A percentile compares a stretch with the other conserved stretches of the same genome.
Conservation (phyloP, 768 basidiomycete species). For the Chalciporus pseudorubinellus region DNA sequence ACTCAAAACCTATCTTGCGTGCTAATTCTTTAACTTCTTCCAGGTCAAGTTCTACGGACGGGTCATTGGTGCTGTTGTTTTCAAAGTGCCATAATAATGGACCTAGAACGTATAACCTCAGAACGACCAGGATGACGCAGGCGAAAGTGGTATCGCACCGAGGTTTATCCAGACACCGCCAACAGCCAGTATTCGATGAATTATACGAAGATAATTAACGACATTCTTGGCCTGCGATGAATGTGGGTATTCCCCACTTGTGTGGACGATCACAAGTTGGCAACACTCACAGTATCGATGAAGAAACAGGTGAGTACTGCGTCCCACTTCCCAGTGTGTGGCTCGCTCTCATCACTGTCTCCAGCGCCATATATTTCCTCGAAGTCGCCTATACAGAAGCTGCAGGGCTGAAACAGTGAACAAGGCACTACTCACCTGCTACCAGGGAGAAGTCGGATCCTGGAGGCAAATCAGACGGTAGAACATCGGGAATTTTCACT, state of each 20-base stretch:
- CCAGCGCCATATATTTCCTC: constrained; percentile 81
- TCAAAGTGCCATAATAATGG: constrained; percentile 98
- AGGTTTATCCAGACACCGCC: constrained; percentile 94
- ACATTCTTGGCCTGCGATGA: constrained; percentile 81
- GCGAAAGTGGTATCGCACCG: constrained; percentile 41
- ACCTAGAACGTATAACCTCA: constrained; percentile 40
- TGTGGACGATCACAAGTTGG: not conserved
- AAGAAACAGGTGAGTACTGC: constrained; percentile 95
- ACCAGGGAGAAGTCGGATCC: constrained; percentile 78
- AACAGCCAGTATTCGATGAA: constrained; percentile 77
- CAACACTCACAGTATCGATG: constrained; percentile 76
- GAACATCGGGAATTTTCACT: constrained; percentile 78
- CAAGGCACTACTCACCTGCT: constrained; percentile 53
- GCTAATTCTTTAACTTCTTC: constrained; percentile 83
- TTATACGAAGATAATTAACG: constrained; percentile 84
- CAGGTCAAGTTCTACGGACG: constrained; percentile 84
- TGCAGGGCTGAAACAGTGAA: not conserved
- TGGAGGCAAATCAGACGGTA: constrained; percentile 66
- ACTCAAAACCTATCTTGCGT: constrained; percentile 72
- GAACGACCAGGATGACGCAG: not conserved
- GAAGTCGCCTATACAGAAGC: constrained; percentile 65
- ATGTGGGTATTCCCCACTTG: not conserved
- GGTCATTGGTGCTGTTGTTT: constrained; percentile 77
- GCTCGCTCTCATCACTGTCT: constrained; percentile 51
- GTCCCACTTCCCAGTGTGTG: constrained; percentile 80